Evolutionary conservation across 352 stramenopile genomes (phyloP), one percentile per base, ranked within the genome.

Genomic region (Thalassiosira allenii): DNA sequence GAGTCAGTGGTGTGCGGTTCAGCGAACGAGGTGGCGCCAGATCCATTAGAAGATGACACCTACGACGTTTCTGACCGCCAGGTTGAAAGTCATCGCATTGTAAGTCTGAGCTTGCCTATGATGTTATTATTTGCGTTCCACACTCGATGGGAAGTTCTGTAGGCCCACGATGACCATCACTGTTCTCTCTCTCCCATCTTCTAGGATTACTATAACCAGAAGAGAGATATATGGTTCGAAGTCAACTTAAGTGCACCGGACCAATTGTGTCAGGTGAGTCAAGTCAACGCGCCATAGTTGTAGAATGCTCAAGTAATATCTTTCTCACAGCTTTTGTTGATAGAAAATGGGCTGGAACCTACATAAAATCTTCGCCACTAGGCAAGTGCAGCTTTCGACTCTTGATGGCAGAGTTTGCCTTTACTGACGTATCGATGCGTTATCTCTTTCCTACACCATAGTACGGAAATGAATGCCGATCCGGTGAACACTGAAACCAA

Each of bases 331-430:
- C 9, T 47, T 17, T 47, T 17, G 17, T 17, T 17, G 8, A 47
- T 84, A 92, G 54, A 76, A 75, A 30, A 79, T 92, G 33, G 88
- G 65, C 9, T 93, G 84, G 71, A 74, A 54, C 2, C 61, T 93
- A 17, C 49, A 56, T 6, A 87, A 92, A 58, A 91, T 91, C 29
- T 90, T 91, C 67, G 86, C 89, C 4, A 86, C 79, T n/a, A n/a
- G n/a, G n/a, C n/a, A n/a, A n/a, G n/a, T n/a, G n/a, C n/a, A n/a
- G n/a, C n/a, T n/a, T n/a, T n/a, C n/a, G n/a, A n/a, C n/a, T n/a
- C n/a, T n/a, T n/a, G n/a, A n/a, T n/a, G n/a, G n/a, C n/a, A n/a
- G n/a, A n/a, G n/a, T n/a, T n/a, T n/a, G n/a, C n/a, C n/a, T n/a
- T n/a, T n/a, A n/a, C n/a, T n/a, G n/a, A n/a, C n/a, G n/a, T n/a